Evolutionary conservation across 768 basidiomycete species (phyloP), one percentile per base, ranked within the genome.

Genomic region (Psilocybe tampanensis): DNA sequence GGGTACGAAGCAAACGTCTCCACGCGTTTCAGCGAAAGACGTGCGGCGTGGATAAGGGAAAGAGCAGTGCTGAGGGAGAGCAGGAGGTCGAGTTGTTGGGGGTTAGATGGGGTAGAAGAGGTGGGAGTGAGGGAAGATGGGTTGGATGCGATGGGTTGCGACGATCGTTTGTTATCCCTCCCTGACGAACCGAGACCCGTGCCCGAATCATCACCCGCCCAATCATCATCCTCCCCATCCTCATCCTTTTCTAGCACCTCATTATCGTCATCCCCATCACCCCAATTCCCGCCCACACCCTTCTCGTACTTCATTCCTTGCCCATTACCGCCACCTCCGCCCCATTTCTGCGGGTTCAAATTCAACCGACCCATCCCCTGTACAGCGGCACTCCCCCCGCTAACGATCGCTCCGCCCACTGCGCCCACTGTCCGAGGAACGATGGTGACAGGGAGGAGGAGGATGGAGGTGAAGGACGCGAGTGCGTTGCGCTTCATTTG

Each of bases 391-490:
- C 76, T 84, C 0, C 89, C 86, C 2, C 90, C 90, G 0, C 88
- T 86, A 48, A 86, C 81, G 29, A 88, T 71, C 0, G 81, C 87
- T 12, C 83, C 86, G 8, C 88, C 87, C 8, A 90, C 86, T 3
- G 80, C 85, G 13, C 85, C 85, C 17, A 89, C 87, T 0, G 85
- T 84, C 13, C 91, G 86, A 0, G 96, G 96, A 2, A 98, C 95
- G 68, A 98, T 96, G 1, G 95, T 97, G 17, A 99, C 97, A 0
- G 97, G 96, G 0, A 98, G 77, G 0, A 98, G 76, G 6, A 99
- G 85, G 1, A 94, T 82, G 58, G 92, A 88, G 2, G 92, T 91
- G 71, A 99, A 98, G 0, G 94, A 92, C 0, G 94, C 89, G 1
- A 98, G 81, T 8, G 98, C 92, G 63, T 90, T 97, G 41, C 93